phyloP scores from a whole-genome alignment of 176 grass and related monocot species.

The Hyparrhenia diplandra region DNA sequence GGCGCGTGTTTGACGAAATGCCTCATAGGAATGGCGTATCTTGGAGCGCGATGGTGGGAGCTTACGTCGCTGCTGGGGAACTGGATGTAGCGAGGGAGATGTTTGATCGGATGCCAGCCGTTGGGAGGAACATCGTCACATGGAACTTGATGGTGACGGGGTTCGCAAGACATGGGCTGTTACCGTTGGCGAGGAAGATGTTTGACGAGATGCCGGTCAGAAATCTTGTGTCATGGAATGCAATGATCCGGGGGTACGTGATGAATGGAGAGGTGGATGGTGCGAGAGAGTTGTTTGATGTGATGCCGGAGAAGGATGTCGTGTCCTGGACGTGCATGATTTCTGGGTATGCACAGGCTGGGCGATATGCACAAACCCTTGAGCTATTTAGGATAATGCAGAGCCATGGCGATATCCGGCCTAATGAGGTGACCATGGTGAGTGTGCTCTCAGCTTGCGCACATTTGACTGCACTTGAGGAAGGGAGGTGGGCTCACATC shows the following conservation, averaged over 20 bases:
- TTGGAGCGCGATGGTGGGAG: constrained; percentile 61
- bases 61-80: constrained; percentile 38
- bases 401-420: constrained; percentile 15
- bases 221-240: constrained; percentile 68
- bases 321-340: constrained; percentile 74
- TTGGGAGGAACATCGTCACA: constrained; percentile 46
- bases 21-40: constrained; percentile 57
- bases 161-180: constrained; percentile 46
- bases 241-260: constrained; percentile 52
- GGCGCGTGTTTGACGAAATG: constrained; percentile 52
- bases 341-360: constrained; percentile 55
- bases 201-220: constrained; percentile 61
- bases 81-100: constrained; percentile 54
- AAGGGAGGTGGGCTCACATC: constrained; percentile 60
- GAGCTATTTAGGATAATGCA: constrained; percentile 63
- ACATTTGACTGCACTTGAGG: constrained; percentile 48
- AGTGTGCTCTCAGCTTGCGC: constrained; percentile 67
- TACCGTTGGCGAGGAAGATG: constrained; percentile 61
- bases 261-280: constrained; percentile 43
- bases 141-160: constrained; percentile 71
- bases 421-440: constrained; percentile 79
- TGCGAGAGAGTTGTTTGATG: constrained; percentile 42
- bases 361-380: constrained; percentile 39
- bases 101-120: constrained; percentile 56
- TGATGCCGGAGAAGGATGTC: constrained; percentile 57